Evolutionary conservation across 345 rosid species (phyloP), one percentile per base, ranked within the genome.

Genomic region (Trapa bicornis): DNA sequence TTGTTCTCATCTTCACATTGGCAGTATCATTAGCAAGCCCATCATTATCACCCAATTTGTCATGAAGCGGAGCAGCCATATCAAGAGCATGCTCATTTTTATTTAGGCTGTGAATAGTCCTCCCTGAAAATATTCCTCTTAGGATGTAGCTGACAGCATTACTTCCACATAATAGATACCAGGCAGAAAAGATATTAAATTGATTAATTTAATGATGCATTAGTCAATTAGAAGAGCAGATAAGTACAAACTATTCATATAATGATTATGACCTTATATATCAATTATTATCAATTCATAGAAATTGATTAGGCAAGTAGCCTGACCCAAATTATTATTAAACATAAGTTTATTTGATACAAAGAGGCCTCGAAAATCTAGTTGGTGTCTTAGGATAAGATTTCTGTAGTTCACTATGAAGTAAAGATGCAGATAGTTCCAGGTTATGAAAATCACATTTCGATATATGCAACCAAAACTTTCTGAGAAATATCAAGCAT

Each of bases 21-120:
- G 72, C 76, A 70, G 50, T 71, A 54, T 78, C 90, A 73, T 74
- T 70, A 35, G 66, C 68, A 57, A 74, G 71, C 58, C 73, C 80
- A 65, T 71, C 50, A 48, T 4, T 60, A 64, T 80, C 84, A 47
- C 91, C 92, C 58, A 82, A 66, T 56, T 67, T 86, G 58, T 82
- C 82, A 41, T 82, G 95, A 78, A 89, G 86, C 61, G 91, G 95
- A 79, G 83, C 84, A 79, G 95, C 87, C 91, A 89, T 89, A 74
- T 86, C 98, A 69, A 89, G 84, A 73, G 95, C 96, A 72, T 83
- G 98, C 73, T 89, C 88, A 69, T 92, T 92, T 77, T 92, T 92
- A 76, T 89, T 92, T 72, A 87, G 80, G 73, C 82, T 82, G 47
- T 89, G 98, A 76, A 92, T 92, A 43, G 80, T 75, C 87, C 85